These are phyloP conservation scores for Sarocladium strictum DNA, from an alignment of 2,329 filamentous ascomycete genomes.

Conservation along the genomic window DNA sequence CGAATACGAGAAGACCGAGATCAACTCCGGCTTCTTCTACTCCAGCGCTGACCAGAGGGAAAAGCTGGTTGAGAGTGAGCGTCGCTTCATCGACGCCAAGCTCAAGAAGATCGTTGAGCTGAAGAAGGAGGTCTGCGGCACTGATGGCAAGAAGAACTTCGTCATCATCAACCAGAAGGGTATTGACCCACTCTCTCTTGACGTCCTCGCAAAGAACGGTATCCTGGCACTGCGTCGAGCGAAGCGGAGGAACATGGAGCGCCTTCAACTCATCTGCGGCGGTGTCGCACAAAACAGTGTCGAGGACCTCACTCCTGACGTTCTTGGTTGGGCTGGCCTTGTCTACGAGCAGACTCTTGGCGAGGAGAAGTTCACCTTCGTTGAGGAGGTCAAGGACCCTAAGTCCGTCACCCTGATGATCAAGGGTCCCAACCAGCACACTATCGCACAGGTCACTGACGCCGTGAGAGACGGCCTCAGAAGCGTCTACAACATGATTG, in stretches of 20 bases:
- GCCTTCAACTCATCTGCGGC: constrained; percentile 89
- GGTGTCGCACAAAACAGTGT: constrained; percentile 92
- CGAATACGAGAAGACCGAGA: constrained; percentile 98
- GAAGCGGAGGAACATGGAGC: constrained; percentile 99
- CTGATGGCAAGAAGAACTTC: constrained; percentile 89
- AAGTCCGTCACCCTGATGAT: constrained; percentile 97
- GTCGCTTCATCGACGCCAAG: constrained; percentile 92
- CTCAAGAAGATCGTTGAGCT: constrained; percentile 95
- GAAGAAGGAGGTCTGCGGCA: constrained; percentile 95
- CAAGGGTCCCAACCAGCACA: constrained; percentile 96
- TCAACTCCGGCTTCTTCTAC: constrained; percentile 99
- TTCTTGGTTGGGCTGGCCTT: constrained; percentile 90
- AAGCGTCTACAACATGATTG: constrained; percentile 99
- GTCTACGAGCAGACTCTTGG: constrained; percentile 97
- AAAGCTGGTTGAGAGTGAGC: constrained; percentile 96
- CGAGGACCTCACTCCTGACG: constrained; percentile 80
- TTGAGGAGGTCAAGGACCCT: constrained; percentile 97
- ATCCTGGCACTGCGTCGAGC: constrained; percentile 91
- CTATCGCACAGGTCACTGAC: constrained; percentile 93
- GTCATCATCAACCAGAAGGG: constrained; percentile 99
- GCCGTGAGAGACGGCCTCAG: constrained; percentile 91
- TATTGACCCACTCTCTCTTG: constrained; percentile 91
- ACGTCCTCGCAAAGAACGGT: constrained; percentile 95
- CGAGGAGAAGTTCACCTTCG: constrained; percentile 98
- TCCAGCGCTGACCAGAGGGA: constrained; percentile 94